A percentile compares a stretch with the other conserved stretches of the same genome.
These are phyloP conservation scores for Suillus subluteus DNA, from an alignment of 768 basidiomycete genomes.

Conservation along the genomic window DNA sequence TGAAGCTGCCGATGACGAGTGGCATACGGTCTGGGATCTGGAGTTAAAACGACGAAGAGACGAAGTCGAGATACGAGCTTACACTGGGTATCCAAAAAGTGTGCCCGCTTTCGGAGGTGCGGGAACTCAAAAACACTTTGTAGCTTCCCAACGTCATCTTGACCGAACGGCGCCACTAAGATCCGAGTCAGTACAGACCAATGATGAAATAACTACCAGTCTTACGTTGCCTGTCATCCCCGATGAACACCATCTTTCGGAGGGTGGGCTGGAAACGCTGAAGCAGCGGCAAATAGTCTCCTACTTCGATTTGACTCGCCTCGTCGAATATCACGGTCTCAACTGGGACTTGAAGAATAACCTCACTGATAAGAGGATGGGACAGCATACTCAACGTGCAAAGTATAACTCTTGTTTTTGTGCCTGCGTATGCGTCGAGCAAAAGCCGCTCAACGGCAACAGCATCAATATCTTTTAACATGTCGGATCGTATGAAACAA, in stretches of 20 bases:
- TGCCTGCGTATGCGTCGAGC: slow-evolving; percentile 14
- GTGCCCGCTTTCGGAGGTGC: slow-evolving; percentile 51
- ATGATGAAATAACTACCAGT: slow-evolving; percentile 12
- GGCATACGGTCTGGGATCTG: slow-evolving; percentile 75
- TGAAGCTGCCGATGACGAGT: slow-evolving; percentile 68
- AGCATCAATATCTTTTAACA: slow-evolving; percentile 17
- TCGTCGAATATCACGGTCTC: slow-evolving; percentile 48
- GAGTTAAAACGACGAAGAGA: slow-evolving; percentile 12
- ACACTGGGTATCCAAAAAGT: slow-evolving; percentile 79
- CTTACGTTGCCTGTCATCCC: slow-evolving; percentile 44
- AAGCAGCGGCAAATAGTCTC: slow-evolving; percentile 42
- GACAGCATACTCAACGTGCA: slow-evolving; percentile 55
- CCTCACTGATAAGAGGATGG: slow-evolving; percentile 20
- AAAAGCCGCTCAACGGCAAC: slow-evolving; percentile 29
- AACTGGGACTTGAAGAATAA: slow-evolving; percentile 36
- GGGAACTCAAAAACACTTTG: slow-evolving; percentile 75
- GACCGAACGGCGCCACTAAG: slow-evolving; percentile 77
- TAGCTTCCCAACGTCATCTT: slow-evolving; percentile 66
- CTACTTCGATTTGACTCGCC: slow-evolving; percentile 49
- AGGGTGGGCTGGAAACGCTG: slow-evolving; percentile 28
- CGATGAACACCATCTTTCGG: slow-evolving; percentile 42
- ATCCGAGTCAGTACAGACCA: slow-evolving; percentile 6
- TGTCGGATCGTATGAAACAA: slow-evolving; percentile 42
- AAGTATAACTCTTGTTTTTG: slow-evolving; percentile 39
- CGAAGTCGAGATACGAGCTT: slow-evolving; percentile 25